Evolutionary conservation across 768 basidiomycete genomes (phyloP), one percentile per base, ranked within the genome.

Genomic region (Lentinus brumalis): DNA sequence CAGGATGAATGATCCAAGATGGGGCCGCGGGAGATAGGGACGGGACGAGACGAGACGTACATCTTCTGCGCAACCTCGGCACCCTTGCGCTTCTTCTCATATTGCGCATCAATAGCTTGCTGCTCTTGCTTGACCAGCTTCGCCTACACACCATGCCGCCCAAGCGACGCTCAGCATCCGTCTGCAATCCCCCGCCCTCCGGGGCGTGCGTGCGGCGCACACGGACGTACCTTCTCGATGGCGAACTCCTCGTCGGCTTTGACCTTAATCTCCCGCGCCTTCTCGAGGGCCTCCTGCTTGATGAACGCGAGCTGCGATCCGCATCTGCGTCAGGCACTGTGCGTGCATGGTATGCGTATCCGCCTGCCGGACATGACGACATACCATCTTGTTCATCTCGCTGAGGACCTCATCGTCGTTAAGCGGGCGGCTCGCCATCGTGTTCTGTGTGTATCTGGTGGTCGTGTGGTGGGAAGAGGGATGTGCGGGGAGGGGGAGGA

Each of bases 171-270:
- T 56, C 16, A 57, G 50, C 56, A 50, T 26, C 26, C 9, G 4
- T 11, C 6, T 5, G 10, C 12, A 9, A 6, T 9, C 11, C 53
- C 12, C 10, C 31, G 15, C 9, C 1, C 32, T 32, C 40, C 35
- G 21, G 46, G 9, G 46, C 21, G 9, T 4, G 12, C 26, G 2
- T 14, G 12, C 2, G 2, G 56, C 9, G 6, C 18, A 60, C 12
- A 39, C 8, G 44, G 21, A 59, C 67, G 41, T 44, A 88, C 96
- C 85, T 99, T 99, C 75, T 99, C 97, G 66, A 99, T 98, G 18
- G 96, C 91, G 72, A 98, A 98, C 78, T 99, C 96, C 74, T 98
- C 96, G 63, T 99, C 95, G 0, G 97, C 96, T 75, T 99, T 99
- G 61, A 98, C 94, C 65, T 84, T 89, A 62, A 99, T 95, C 77